phyloP scores from a whole-genome alignment of 208 protist genomes.

The Leishmania guyanensis region DNA sequence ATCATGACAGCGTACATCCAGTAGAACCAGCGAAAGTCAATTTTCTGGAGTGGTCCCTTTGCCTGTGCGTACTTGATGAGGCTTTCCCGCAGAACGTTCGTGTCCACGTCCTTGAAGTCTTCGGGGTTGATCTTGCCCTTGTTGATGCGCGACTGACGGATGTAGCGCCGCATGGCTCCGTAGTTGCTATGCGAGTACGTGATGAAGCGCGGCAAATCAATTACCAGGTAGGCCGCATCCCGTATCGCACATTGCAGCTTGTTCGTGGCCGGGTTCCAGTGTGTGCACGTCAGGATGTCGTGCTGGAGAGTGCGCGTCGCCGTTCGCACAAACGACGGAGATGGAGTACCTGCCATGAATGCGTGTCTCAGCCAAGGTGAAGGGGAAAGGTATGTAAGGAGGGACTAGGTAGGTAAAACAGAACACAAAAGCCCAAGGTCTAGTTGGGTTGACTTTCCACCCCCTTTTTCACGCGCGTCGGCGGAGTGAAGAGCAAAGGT shows the following conservation, averaged over 20 bases:
- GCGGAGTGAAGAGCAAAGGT: not conserved
- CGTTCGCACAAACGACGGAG: constrained; percentile 35
- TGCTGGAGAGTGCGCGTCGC: constrained; percentile 41
- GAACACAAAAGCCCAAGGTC: not conserved
- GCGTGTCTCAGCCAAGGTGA: not conserved
- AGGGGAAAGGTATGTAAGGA: not conserved
- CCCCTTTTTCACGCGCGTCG: not conserved
- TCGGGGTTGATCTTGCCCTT: constrained; percentile 86
- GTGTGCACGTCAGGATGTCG: constrained; percentile 46
- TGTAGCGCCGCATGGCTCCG: constrained; percentile 77
- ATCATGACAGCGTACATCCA: constrained; percentile 90
- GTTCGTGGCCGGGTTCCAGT: constrained; percentile 66
- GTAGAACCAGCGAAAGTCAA: constrained; percentile 85
- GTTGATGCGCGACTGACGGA: constrained; percentile 73
- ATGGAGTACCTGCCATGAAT: constrained; percentile 21
- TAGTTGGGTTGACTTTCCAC: not conserved
- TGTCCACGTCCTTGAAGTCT: constrained; percentile 83
- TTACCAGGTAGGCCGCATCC: constrained; percentile 64
- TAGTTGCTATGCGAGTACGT: constrained; percentile 80
- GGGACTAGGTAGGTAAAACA: not conserved
- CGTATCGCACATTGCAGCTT: constrained; percentile 73
- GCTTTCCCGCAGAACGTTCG: constrained; percentile 76
- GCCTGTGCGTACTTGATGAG: constrained; percentile 71
- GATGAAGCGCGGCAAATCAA: constrained; percentile 74
- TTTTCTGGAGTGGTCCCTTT: constrained; percentile 79